A percentile compares a stretch with the other conserved stretches of the same genome.
Conservation (phyloP, 352 stramenopile genomes). For the Aphanomyces cochlioides region DNA sequence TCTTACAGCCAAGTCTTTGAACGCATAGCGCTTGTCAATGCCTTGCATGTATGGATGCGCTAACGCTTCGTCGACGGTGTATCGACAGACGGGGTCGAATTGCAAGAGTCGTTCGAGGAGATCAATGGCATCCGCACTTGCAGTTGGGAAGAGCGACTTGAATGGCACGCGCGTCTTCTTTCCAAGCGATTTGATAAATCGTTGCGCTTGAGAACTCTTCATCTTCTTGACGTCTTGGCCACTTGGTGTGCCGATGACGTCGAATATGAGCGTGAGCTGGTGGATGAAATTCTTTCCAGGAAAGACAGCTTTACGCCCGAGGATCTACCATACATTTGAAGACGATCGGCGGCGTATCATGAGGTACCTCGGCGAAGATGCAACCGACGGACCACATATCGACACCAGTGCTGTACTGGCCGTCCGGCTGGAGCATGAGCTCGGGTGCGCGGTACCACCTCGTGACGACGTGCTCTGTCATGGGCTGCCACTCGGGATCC, state of each 20-base stretch:
- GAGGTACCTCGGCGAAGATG: slow-evolving; percentile 58
- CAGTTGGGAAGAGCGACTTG: slow-evolving; percentile 47
- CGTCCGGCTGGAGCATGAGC: slow-evolving; percentile 87
- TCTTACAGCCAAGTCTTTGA: slow-evolving; percentile 32
- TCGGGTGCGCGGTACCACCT: slow-evolving; percentile 89
- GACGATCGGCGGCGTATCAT: background rate
- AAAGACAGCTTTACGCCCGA: slow-evolving; percentile 69
- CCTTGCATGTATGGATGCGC: slow-evolving; percentile 65
- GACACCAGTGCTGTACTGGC: slow-evolving; percentile 80
- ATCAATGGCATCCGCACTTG: slow-evolving; percentile 53
- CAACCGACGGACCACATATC: slow-evolving; percentile 90
- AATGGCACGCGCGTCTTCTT: slow-evolving; percentile 58
- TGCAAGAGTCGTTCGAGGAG: slow-evolving; percentile 59
- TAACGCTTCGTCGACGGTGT: slow-evolving; percentile 58
- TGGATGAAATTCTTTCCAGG: slow-evolving; percentile 79
- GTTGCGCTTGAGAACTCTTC: slow-evolving; percentile 68
- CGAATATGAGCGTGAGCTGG: slow-evolving; percentile 73
- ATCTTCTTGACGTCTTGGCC: slow-evolving; percentile 45
- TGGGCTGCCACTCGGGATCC: slow-evolving; percentile 37
- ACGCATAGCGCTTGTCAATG: slow-evolving; percentile 63
- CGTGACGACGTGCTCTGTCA: slow-evolving; percentile 85
- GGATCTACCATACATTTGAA: slow-evolving; percentile 34
- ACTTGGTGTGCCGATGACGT: slow-evolving; percentile 63
- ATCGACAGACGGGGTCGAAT: slow-evolving; percentile 57
- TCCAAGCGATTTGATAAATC: slow-evolving; percentile 60